phyloP scores from a whole-genome alignment of 805 yeast species.

The Komagataella ulmi region DNA sequence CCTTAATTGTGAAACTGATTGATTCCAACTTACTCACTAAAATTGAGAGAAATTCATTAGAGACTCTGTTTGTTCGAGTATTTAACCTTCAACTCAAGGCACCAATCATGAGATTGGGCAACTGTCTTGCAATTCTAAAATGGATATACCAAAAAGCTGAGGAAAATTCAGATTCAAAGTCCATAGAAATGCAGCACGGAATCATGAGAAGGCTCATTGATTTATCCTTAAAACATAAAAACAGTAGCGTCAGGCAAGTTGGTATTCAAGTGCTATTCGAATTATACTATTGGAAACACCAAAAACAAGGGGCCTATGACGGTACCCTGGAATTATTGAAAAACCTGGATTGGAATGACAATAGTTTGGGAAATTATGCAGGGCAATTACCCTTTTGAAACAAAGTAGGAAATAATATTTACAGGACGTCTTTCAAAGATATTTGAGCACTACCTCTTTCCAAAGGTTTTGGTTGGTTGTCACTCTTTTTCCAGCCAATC shows the following conservation, averaged over 20 bases:
- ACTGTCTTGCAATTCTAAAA: background rate
- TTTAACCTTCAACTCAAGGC: constrained; percentile 47
- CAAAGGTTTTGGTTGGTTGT: constrained; percentile 58
- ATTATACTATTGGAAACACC: background rate
- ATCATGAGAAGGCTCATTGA: background rate
- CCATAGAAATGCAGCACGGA: background rate
- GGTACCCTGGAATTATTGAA: background rate
- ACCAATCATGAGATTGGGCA: constrained; percentile 18
- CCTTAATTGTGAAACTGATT: constrained; percentile 21
- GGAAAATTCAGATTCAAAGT: background rate
- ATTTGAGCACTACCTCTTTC: constrained; percentile 62
- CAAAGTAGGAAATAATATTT: background rate
- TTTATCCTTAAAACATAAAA: background rate
- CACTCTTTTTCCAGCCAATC: constrained; percentile 82
- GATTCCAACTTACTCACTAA: constrained; percentile 25
- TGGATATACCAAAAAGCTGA: background rate
- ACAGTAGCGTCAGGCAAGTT: background rate
- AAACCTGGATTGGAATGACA: background rate
- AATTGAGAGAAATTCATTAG: constrained; percentile 7
- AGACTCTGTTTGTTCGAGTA: constrained; percentile 28
- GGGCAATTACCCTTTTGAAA: background rate
- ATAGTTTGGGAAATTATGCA: background rate
- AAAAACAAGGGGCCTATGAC: background rate
- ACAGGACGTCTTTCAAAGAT: constrained; percentile 48
- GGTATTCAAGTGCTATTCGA: background rate